Evolutionary conservation across 1,139 yeast species (phyloP), one percentile per base, ranked within the genome.

Genomic region (Chernovozyma sophiae-reginae): DNA sequence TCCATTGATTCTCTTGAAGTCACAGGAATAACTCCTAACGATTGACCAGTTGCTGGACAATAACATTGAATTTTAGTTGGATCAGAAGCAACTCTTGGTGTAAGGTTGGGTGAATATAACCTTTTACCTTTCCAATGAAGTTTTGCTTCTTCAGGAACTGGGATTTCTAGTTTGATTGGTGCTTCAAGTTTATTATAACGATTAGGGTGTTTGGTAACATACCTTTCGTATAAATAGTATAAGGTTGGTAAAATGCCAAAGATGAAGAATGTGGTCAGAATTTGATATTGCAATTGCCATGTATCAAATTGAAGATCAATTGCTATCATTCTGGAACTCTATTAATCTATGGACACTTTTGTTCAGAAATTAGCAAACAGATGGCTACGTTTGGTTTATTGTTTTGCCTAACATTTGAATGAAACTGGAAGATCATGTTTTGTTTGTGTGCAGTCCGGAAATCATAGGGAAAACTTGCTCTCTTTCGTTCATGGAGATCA

Each of bases 31-130:
- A 79, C 70, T 1, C 96, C 97, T 46, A 92, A 66, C 42, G 71
- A 79, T 61, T 87, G 96, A 23, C 96, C 94, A 0, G 97, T 92
- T 0, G 97, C 97, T 4, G 98, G 97, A 61, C 97, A 92, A 56
- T 86, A 84, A 45, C 92, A 79, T 53, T 86, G 94, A 43, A 90
- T 85, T 47, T 65, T 68, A 17, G 63, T 68, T 0, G 89, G 85
- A 39, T 84, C 90, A 31, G 72, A 74, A 1, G 74, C 54, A 51
- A 74, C 70, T 35, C 67, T 62, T 7, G 81, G 65, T 12, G 74
- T 65, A 12, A 79, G 68, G 37, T 58, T 56, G 1, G 73, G 69
- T 0, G 87, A 81, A 39, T 77, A 76, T 26, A 86, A 66, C 36
- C 96, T 67, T 51, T 79, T 82, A 4, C 96, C 96, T 56, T 89